phyloP scores from a whole-genome alignment of 495 filamentous ascomycete species.

The Penicillium riverlandense region DNA sequence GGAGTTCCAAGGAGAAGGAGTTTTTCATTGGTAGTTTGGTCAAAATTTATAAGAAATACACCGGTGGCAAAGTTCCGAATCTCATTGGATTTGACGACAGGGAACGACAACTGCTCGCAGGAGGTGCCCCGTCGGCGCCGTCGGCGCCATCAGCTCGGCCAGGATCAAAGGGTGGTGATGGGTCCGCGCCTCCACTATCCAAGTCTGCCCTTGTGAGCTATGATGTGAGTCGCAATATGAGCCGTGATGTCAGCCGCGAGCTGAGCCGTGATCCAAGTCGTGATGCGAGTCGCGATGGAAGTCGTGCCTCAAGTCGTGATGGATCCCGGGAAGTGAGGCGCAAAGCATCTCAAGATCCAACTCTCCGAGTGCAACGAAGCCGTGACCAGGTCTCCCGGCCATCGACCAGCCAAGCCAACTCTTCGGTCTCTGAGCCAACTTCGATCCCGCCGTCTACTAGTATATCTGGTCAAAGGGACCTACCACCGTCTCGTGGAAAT shows the following conservation, averaged over 20 bases:
- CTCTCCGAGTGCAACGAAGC: conserved; percentile 35
- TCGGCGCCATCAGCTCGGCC: conserved; percentile 23
- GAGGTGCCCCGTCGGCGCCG: conserved; percentile 29
- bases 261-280: conserved; percentile 1
- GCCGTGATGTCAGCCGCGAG: too few species aligned
- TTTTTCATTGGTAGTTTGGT: conserved; percentile 93
- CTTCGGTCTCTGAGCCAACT: conserved; percentile 17
- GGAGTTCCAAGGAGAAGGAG: conserved; percentile 88
- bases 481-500: conserved; percentile 19
- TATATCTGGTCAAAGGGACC: conserved; percentile 9
- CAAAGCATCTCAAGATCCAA: conserved; percentile 35
- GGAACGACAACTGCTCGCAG: conserved; percentile 66
- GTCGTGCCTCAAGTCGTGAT: conserved; percentile 31
- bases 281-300: conserved; percentile 10
- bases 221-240: too few species aligned
- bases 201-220: too few species aligned
- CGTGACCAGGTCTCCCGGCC: conserved; percentile 41
- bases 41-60: conserved; percentile 95
- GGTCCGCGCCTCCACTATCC: background rate
- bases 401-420: conserved; percentile 18
- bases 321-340: conserved; percentile 23
- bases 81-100: conserved; percentile 74
- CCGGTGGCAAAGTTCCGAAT: conserved; percentile 72
- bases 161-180: conserved; percentile 23
- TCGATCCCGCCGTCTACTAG: conserved; percentile 11